Evolutionary conservation across 2,329 filamentous ascomycete species (phyloP), one percentile per base, ranked within the genome.

Genomic region (Epichloe sp.): DNA sequence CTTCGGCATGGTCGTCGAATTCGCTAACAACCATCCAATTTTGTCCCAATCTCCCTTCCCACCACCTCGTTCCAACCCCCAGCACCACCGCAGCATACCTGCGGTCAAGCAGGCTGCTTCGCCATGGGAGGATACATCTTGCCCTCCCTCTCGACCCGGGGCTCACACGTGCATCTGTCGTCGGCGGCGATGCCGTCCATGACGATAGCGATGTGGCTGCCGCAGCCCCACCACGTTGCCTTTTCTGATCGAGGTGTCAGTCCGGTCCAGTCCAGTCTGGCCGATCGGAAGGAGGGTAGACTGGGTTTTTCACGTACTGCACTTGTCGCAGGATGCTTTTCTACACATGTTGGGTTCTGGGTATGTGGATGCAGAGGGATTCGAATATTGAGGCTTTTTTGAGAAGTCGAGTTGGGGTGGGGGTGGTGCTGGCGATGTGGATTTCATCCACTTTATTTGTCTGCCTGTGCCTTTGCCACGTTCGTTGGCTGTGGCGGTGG

Each of bases 101-200:
- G 3, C 23, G 23, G 15, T 46, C 44, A 47, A 21, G 43, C 43
- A 34, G 68, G 62, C 58, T 65, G 63, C 38, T 65, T 67, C 4
- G 74, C 80, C 75, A 78, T 83, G 31, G 82, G 82, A 53, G 83
- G 83, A 60, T 85, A 86, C 60, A 74, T 59, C 59, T 77, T 78
- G 44, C 80, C 81, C 51, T 78, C 74, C 41, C 72, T 70, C 60
- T 80, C 75, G 55, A 85, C 70, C 62, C 78, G 77, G 31, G 83
- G 83, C 58, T 75, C 70, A 63, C 84, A 88, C 23, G 69, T 71
- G 70, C 85, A 88, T 67, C 82, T 77, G 41, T 86, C 72, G 5
- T 71, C 65, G 37, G 71, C 67, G 4, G 80, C 73, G 43, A 86
- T 64, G 26, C 64, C 60, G 63, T 82, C 77, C 71, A 88, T 78